Evolutionary conservation across 2,329 filamentous ascomycete genomes (phyloP), one percentile per base, ranked within the genome.

Genomic region (Herpotrichia juniperi): DNA sequence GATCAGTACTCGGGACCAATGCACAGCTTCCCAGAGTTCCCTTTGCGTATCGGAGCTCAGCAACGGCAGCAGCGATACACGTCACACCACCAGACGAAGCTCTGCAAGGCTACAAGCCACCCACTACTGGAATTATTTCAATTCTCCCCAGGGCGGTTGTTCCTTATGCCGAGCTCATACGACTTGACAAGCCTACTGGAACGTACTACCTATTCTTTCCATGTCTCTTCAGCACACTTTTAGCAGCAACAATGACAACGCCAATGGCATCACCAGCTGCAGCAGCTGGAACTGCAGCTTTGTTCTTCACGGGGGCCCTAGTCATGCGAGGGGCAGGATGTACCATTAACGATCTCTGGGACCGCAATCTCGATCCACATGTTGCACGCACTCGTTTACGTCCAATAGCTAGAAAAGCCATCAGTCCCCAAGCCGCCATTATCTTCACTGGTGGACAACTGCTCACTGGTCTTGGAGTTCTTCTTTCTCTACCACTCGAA

Each of bases 261-360:
- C 88, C 89, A 0, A 81, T 87, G 62, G 76, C 86, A 2, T 69
- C 84, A 1, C 85, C 88, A 0, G 68, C 78, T 4, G 78, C 86
- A 11, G 85, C 91, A 16, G 59, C 88, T 25, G 81, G 84, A 43
- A 91, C 87, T 0, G 82, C 83, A 2, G 66, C 69, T 3, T 82
- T 94, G 42, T 94, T 96, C 76, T 83, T 89, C 64, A 80, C 85
- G 1, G 91, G 91, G 45, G 89, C 90, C 3, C 71, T 96, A 39
- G 83, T 96, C 59, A 94, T 96, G 89, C 88, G 92, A 54, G 89
- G 92, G 43, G 90, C 91, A 17, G 91, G 91, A 46, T 96, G 92
- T 73, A 89, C 89, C 16, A 91, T 96, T 76, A 96, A 96, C 70
- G 92, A 96, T 70, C 84, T 96, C 45, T 93, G 91, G 89, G 92